phyloP scores from a whole-genome alignment of 2,329 filamentous ascomycete genomes.

The Chrysoporthe puriensis region DNA sequence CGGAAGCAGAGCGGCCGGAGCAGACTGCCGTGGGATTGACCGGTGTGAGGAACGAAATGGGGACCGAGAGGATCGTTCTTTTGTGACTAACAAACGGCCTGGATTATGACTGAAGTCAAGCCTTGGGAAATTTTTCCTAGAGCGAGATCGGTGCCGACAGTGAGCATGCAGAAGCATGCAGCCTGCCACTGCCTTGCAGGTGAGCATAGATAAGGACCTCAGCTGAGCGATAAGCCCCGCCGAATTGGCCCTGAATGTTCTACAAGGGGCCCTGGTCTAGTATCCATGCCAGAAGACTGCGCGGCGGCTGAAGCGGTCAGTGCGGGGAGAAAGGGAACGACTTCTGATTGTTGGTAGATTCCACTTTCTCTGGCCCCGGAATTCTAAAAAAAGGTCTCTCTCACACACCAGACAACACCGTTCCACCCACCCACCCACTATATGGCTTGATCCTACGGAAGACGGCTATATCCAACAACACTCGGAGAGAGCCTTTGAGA shows the following conservation, averaged over 20 bases:
- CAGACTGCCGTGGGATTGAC: conserved; percentile 2
- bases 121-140: conserved; percentile 21
- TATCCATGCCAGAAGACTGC: background rate
- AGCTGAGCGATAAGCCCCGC: conserved; percentile 23
- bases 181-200: background rate
- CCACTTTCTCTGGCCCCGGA: background rate
- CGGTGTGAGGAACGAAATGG: background rate
- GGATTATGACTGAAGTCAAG: conserved; percentile 11
- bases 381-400: background rate
- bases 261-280: background rate
- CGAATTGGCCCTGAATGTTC: background rate
- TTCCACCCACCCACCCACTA: conserved; percentile 12
- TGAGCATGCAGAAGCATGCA: conserved; percentile 14
- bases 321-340: background rate
- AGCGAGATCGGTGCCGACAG: conserved; percentile 28
- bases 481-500: background rate
- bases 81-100: conserved; percentile 16
- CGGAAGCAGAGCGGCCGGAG: conserved; percentile 7
- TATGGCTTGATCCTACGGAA: background rate
- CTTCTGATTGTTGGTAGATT: background rate
- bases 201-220: conserved; percentile 12
- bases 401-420: background rate
- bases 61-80: background rate
- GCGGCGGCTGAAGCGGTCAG: background rate
- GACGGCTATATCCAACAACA: background rate